Evolutionary conservation across 805 yeast species (phyloP).

Genomic region (Spathaspora hagerdaliae): DNA sequence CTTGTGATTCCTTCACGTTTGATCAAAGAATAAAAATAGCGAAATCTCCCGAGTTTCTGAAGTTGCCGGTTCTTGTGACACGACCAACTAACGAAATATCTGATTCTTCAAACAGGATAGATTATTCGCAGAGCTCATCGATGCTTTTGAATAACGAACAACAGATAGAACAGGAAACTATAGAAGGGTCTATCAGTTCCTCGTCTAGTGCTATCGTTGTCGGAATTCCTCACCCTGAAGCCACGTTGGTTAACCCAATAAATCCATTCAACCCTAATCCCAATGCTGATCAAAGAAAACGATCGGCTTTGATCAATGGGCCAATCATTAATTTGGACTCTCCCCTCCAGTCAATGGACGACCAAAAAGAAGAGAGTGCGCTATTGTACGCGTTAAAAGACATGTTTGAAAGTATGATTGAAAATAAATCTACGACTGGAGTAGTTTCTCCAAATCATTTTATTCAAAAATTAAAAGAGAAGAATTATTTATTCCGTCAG

Average conservation of each 20-base stretch:
- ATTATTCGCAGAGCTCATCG: slow-evolving; percentile 32
- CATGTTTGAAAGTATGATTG: slow-evolving; percentile 77
- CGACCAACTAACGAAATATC: slow-evolving; percentile 23
- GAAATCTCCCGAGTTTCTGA: slow-evolving; percentile 26
- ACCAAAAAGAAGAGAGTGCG: slow-evolving; percentile 25
- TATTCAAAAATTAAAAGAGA: slow-evolving; percentile 70
- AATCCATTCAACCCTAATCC: slow-evolving; percentile 39
- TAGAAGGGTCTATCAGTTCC: slow-evolving; percentile 22
- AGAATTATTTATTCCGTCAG: slow-evolving; percentile 80
- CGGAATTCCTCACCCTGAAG: slow-evolving; percentile 41
- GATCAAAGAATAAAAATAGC: slow-evolving; percentile 30
- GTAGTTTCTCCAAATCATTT: slow-evolving; percentile 79
- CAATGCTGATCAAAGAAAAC: slow-evolving; percentile 68
- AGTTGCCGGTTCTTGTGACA: slow-evolving; percentile 31
- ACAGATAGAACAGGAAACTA: slow-evolving; percentile 9
- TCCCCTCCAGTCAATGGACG: slow-evolving; percentile 43
- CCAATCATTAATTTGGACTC: slow-evolving; percentile 83
- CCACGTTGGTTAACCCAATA: slow-evolving; percentile 27
- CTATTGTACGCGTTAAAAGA: slow-evolving; percentile 69
- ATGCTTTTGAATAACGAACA: slow-evolving; percentile 22
- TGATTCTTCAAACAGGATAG: slow-evolving; percentile 14
- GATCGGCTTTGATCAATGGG: slow-evolving; percentile 72
- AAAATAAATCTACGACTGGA: slow-evolving; percentile 65
- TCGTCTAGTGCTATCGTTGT: slow-evolving; percentile 32
- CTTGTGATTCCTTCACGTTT: slow-evolving; percentile 28